These are phyloP conservation scores for Colletotrichum sp. DNA, from an alignment of 2,329 filamentous ascomycete genomes.

Conservation along the genomic window DNA sequence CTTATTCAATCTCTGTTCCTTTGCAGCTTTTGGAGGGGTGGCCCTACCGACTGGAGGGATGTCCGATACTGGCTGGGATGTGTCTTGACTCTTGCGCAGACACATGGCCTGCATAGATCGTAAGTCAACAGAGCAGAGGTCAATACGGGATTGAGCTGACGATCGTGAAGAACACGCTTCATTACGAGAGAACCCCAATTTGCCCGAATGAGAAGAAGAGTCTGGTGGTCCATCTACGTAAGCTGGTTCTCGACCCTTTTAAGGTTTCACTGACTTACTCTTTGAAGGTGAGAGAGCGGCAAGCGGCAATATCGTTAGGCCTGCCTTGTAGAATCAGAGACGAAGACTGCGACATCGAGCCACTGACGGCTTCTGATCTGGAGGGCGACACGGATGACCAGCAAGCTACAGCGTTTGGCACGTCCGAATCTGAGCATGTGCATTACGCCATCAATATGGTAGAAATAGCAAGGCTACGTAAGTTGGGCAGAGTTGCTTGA, in stretches of 20 bases:
- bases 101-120: slow-evolving; percentile 47
- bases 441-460: slow-evolving; percentile 43
- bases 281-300: slow-evolving; percentile 37
- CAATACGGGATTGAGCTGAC: neutral
- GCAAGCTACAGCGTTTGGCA: slow-evolving; percentile 29
- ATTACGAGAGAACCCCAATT: slow-evolving; percentile 10
- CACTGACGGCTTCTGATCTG: slow-evolving; percentile 32
- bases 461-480: slow-evolving; percentile 37
- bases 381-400: slow-evolving; percentile 30
- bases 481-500: neutral
- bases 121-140: neutral
- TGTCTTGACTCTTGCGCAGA: slow-evolving; percentile 56
- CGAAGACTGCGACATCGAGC: slow-evolving; percentile 43
- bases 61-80: slow-evolving; percentile 54
- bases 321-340: slow-evolving; percentile 41
- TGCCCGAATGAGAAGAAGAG: slow-evolving; percentile 46
- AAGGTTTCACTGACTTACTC: neutral
- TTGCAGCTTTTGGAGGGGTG: slow-evolving; percentile 60
- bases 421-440: slow-evolving; percentile 35
- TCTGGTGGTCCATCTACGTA: slow-evolving; percentile 59
- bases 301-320: slow-evolving; percentile 39
- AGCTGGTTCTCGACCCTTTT: neutral
- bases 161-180: neutral
- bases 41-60: slow-evolving; percentile 52
- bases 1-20: slow-evolving; percentile 58